Base-by-base conservation (phyloP, 441 rosid species). In the Erysimum cheiri region DNA sequence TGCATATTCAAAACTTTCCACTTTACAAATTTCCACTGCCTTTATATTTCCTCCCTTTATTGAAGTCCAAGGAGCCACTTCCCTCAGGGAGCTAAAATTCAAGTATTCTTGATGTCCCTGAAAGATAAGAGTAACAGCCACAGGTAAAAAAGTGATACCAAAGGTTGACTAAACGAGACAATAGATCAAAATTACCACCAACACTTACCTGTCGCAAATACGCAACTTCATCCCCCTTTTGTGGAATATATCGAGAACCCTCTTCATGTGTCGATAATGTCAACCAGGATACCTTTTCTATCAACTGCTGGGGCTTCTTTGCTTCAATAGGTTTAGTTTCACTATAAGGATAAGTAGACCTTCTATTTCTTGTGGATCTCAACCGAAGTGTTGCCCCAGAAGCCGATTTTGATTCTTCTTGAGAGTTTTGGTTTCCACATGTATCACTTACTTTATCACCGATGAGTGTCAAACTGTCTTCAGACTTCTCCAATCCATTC, bases 41-140 rank as follows among this genome's bases (percentile, higher is more conserved):
- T 85, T 87, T 66, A 96, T 73, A 69, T 69, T 78, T 60, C 78
- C 80, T 36, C 85, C 95, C 76, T 85, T 87, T 4, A 84, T 15
- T 37, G 81, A 73, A 69, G 72, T 78, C 98, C 98, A 93, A 68
- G 97, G 98, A 24, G 83, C 94, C 46, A 69, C 69, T 73, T 90
- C 98, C 69, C 71, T 87, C 64, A 76, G 66, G 74, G 75, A 49
- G 66, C 78, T 81, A 63, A 70, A 54, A 13, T 70, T 77, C 37
- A 87, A 72, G 78, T 87, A 96, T 72, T 93, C 98, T 73, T 93
- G 85, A 81, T 96, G 98, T 57, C 99, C 99, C 99, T 96, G 94
- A 68, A 80, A 83, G 55, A 76, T 36, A 33, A 17, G 54, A 46
- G 64, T 14, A 57, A 63, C 15, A 14, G 78, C 35, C 44, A 3